These are phyloP conservation scores for Aspergillus egyptiacus DNA, from an alignment of 495 filamentous ascomycete species.

Conservation along the genomic window DNA sequence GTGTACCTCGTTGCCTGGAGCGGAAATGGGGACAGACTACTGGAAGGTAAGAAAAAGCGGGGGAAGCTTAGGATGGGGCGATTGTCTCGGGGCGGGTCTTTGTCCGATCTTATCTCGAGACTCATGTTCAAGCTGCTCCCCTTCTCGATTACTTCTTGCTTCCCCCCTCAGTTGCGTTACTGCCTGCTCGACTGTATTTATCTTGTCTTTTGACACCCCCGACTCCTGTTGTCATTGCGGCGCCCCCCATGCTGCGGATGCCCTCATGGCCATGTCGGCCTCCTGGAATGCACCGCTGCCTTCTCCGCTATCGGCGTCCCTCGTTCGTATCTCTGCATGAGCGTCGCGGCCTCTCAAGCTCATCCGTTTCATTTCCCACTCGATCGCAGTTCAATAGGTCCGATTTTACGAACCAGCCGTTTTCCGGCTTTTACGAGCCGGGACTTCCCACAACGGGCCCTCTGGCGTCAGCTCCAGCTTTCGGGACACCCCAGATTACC, in stretches of 20 bases:
- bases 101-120: background rate
- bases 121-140: too few relatives aligned
- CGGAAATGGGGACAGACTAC: too few relatives aligned
- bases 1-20: too few relatives aligned
- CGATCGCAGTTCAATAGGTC: conserved; percentile 54
- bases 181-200: background rate
- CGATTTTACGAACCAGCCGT: conserved; percentile 61
- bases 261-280: conserved; percentile 16
- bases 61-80: background rate
- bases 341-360: conserved; percentile 27
- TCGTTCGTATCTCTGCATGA: background rate
- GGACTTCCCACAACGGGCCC: conserved; percentile 54
- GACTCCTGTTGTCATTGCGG: background rate
- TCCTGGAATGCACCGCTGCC: conserved; percentile 12
- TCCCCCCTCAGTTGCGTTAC: background rate
- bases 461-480: conserved; percentile 48
- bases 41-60: background rate
- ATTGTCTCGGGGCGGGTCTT: background rate
- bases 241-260: conserved; percentile 22
- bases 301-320: conserved; percentile 21
- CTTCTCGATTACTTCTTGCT: background rate
- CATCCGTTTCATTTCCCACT: conserved; percentile 30
- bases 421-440: conserved; percentile 72
- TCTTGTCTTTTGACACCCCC: background rate
- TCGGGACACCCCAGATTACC: conserved; percentile 70